Conservation (phyloP, 768 basidiomycete species). For the Hortiboletus flavorubellus region DNA sequence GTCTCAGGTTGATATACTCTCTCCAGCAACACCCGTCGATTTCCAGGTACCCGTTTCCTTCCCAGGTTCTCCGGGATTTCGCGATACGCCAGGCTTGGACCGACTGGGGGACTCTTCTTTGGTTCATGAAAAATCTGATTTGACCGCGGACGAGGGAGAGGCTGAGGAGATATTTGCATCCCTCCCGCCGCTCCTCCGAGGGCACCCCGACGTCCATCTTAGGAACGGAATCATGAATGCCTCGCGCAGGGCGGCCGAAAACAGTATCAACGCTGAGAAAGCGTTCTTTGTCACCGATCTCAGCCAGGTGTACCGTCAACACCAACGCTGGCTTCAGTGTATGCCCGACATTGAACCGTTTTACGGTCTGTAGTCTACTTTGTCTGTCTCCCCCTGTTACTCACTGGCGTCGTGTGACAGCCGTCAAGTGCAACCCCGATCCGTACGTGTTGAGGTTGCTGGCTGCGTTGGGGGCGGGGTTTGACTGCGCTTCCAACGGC, state of each 20-base stretch:
- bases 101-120: constrained; percentile 7
- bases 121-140: constrained; percentile 49
- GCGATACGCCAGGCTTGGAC: constrained; percentile 21
- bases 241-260: constrained; percentile 44
- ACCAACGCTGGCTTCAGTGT: constrained; percentile 72
- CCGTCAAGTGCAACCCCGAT: constrained; percentile 98
- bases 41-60: constrained; percentile 30
- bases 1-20: constrained; percentile 56
- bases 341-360: constrained; percentile 90
- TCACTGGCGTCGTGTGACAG: constrained; percentile 40
- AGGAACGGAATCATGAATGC: constrained; percentile 74
- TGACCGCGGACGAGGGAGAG: constrained; percentile 29
- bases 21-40: constrained; percentile 29
- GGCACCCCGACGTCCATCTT: constrained; percentile 72
- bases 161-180: constrained; percentile 53
- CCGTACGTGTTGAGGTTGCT: constrained; percentile 90
- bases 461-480: constrained; percentile 85
- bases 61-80: constrained; percentile 22
- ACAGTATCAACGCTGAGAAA: constrained; percentile 75
- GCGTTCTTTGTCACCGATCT: constrained; percentile 98
- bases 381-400: constrained; percentile 23
- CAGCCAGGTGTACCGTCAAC: constrained; percentile 79
- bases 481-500: constrained; percentile 95
- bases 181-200: constrained; percentile 64
- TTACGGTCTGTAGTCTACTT: constrained; percentile 62